Evolutionary conservation across 768 basidiomycete genomes (phyloP).

Genomic region (Saitozyma podzolica): DNA sequence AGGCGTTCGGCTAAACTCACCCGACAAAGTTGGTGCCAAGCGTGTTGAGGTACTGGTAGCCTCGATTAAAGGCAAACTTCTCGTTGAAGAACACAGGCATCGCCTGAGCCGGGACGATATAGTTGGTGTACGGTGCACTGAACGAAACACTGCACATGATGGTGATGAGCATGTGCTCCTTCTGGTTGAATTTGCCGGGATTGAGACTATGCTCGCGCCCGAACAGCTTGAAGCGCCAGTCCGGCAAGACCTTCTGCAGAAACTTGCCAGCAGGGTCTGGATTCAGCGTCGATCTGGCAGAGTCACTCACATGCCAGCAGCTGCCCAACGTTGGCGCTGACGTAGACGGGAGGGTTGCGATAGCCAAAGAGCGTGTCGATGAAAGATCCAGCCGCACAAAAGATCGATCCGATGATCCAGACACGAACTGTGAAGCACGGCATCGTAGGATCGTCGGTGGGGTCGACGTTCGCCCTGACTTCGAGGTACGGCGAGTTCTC

Average conservation of each 20-base stretch:
- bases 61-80: slow-evolving; percentile 41
- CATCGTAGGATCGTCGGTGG: slow-evolving; percentile 39
- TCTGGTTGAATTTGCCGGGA: slow-evolving; percentile 45
- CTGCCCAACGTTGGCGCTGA: slow-evolving; percentile 74
- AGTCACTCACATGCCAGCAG: slow-evolving; percentile 55
- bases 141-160: slow-evolving; percentile 43
- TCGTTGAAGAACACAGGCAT: slow-evolving; percentile 45
- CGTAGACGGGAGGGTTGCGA: slow-evolving; percentile 59
- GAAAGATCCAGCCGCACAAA: slow-evolving; percentile 56
- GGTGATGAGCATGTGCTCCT: slow-evolving; percentile 50
- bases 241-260: slow-evolving; percentile 25
- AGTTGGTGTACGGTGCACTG: slow-evolving; percentile 41
- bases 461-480: slow-evolving; percentile 66
- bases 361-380: slow-evolving; percentile 61
- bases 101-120: slow-evolving; percentile 39
- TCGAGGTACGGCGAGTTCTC: slow-evolving; percentile 83
- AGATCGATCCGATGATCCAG: slow-evolving; percentile 49
- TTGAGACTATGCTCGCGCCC: slow-evolving; percentile 31
- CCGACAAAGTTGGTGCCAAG: slow-evolving; percentile 87
- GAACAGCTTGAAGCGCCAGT: slow-evolving; percentile 26
- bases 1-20: slow-evolving; percentile 67
- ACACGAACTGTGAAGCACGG: slow-evolving; percentile 46
- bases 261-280: slow-evolving; percentile 31
- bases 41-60: slow-evolving; percentile 59
- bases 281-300: background rate